Evolutionary conservation across 2,329 filamentous ascomycete species (phyloP).

Genomic region (Botrytis porri): DNA sequence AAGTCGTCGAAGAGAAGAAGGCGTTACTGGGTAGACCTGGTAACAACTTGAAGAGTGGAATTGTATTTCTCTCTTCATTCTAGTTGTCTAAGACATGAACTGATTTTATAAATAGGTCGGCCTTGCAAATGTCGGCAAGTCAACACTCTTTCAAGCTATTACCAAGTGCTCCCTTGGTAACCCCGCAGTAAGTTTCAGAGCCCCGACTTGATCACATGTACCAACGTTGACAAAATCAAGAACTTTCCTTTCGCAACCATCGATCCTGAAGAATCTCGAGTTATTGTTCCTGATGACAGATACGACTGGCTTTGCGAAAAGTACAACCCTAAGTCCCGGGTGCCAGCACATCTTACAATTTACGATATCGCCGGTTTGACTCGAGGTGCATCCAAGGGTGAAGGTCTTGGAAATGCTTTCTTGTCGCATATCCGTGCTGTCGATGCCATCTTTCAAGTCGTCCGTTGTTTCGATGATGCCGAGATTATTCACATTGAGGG

Average conservation of each 20-base stretch:
- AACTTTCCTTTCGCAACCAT: conserved; percentile 99
- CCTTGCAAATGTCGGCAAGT: conserved; percentile 98
- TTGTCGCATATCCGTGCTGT: conserved; percentile 97
- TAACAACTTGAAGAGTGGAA: conserved; percentile 98
- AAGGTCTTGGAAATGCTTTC: conserved; percentile 96
- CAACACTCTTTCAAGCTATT: conserved; percentile 98
- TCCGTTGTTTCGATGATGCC: conserved; percentile 96
- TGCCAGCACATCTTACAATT: conserved; percentile 96
- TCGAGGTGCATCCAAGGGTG: conserved; percentile 92
- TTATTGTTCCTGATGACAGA: conserved; percentile 92
- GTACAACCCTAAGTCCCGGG: conserved; percentile 95
- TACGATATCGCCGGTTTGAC: conserved; percentile 99
- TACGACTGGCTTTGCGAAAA: conserved; percentile 95
- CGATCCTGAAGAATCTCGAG: conserved; percentile 95
- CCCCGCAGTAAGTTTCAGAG: conserved; percentile 69
- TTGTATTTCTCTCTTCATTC: conserved; percentile 59
- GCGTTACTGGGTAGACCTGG: conserved; percentile 91
- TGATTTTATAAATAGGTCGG: conserved; percentile 65
- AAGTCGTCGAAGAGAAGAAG: conserved; percentile 88
- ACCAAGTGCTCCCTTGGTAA: conserved; percentile 97
- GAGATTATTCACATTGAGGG: conserved; percentile 99
- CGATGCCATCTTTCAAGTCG: conserved; percentile 96
- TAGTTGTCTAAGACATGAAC: neutral
- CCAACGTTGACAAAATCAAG: conserved; percentile 43
- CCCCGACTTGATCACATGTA: conserved; percentile 27